Conservation (phyloP, 345 rosid species). For the Citrus mangshanensis region DNA sequence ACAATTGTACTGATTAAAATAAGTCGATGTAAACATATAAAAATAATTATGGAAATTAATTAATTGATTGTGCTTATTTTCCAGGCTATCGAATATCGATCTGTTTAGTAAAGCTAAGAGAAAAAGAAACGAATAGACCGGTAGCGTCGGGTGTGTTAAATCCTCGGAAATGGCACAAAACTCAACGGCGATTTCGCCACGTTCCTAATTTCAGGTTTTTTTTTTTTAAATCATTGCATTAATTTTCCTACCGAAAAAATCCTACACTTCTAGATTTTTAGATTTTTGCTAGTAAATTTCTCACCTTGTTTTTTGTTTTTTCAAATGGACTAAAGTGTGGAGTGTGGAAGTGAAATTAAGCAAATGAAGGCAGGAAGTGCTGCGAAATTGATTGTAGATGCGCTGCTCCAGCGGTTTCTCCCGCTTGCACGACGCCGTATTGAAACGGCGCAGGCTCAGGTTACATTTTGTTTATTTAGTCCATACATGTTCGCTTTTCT, state of each 20-base stretch:
- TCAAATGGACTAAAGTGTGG: neutral
- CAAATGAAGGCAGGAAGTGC: conserved; percentile 91
- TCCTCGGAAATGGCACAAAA: neutral
- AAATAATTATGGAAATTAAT: neutral
- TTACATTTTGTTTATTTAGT: conserved; percentile 14
- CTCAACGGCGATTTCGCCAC: neutral
- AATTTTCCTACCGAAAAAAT: neutral
- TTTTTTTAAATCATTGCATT: neutral
- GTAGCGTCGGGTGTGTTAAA: neutral
- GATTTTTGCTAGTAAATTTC: neutral
- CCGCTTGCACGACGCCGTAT: conserved; percentile 96
- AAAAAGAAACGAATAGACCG: neutral
- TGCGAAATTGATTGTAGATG: conserved; percentile 93
- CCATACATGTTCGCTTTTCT: neutral
- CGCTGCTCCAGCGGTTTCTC: conserved; percentile 90
- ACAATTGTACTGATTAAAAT: no score
- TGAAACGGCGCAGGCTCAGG: conserved; percentile 99
- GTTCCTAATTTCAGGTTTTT: neutral
- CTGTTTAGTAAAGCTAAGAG: neutral
- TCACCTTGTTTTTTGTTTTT: neutral
- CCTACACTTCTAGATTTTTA: neutral
- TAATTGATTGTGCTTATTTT: neutral
- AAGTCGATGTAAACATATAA: neutral
- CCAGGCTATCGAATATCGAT: neutral
- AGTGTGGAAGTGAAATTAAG: neutral